These are phyloP conservation scores for Naganishia liquefaciens DNA, from an alignment of 1,284 basidiomycete genomes.

Conservation along the genomic window DNA sequence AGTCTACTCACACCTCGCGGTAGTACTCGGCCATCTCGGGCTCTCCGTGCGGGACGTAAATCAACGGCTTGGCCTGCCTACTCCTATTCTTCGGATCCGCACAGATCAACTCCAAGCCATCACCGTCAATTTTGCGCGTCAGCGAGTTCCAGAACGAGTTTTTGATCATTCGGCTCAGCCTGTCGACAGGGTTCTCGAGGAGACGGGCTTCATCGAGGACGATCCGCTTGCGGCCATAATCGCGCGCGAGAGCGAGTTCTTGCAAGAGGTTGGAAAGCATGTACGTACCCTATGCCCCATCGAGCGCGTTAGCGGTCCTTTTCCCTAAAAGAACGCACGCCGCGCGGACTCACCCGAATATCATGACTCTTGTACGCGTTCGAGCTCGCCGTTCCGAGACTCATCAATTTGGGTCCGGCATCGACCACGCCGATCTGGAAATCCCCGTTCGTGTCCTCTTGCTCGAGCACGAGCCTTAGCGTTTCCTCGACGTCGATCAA, in stretches of 20 bases:
- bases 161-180: slow-evolving; percentile 95
- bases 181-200: slow-evolving; percentile 95
- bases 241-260: slow-evolving; percentile 94
- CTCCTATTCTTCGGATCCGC: slow-evolving; percentile 96
- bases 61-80: slow-evolving; percentile 78
- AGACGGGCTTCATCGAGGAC: slow-evolving; percentile 95
- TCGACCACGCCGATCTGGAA: slow-evolving; percentile 92
- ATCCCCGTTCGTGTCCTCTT: slow-evolving; percentile 97
- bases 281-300: slow-evolving; percentile 77
- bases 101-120: slow-evolving; percentile 93
- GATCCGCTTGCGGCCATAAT: slow-evolving; percentile 91
- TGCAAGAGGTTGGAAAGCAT: slow-evolving; percentile 99
- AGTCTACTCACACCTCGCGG: slow-evolving; percentile 53
- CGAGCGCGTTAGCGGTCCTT: not conserved
- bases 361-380: slow-evolving; percentile 98
- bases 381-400: slow-evolving; percentile 91
- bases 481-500: slow-evolving; percentile 99
- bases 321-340: not conserved
- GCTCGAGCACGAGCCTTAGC: slow-evolving; percentile 90
- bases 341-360: slow-evolving; percentile 69
- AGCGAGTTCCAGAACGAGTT: slow-evolving; percentile 98
- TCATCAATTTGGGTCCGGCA: slow-evolving; percentile 93
- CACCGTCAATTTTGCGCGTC: slow-evolving; percentile 93
- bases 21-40: slow-evolving; percentile 95
- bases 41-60: slow-evolving; percentile 91